Evolutionary conservation across 75 land plant species (phyloP).

Genomic region (Cupressus sempervirens): DNA sequence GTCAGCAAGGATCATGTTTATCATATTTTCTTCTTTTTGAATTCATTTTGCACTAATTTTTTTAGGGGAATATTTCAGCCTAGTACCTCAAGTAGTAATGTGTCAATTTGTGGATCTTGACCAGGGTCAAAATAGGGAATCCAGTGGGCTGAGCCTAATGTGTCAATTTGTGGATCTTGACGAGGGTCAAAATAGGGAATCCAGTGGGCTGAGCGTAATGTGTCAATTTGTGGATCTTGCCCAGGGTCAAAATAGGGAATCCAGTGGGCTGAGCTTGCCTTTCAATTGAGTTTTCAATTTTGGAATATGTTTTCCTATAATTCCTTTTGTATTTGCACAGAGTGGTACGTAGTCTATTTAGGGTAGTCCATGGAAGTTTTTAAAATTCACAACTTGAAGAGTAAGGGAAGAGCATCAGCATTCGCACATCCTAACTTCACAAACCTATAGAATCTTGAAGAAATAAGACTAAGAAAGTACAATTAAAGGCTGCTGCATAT

Average conservation of each 20-base stretch:
- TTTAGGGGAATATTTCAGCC: neutral
- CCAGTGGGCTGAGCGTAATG: too few species aligned
- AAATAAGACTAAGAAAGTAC: neutral
- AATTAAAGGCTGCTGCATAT: neutral
- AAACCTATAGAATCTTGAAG: neutral
- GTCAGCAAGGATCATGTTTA: neutral
- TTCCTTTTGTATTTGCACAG: neutral
- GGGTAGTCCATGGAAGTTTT: neutral
- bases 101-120: neutral
- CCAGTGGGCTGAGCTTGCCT: neutral
- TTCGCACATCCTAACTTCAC: neutral
- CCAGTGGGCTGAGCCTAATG: too few species aligned
- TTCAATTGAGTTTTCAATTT: neutral
- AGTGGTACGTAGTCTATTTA: neutral
- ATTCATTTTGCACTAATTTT: neutral
- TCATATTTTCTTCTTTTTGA: neutral
- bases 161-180: neutral
- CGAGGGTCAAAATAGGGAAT: slow-evolving; percentile 1
- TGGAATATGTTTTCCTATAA: neutral
- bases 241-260: neutral
- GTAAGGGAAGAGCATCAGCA: too few species aligned
- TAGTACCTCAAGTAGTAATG: neutral
- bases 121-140: neutral
- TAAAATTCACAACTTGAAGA: too few species aligned
- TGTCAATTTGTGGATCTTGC: neutral